A percentile compares a stretch with the other conserved stretches of the same genome.
Conservation (phyloP, 2,329 filamentous ascomycete genomes). For the Fusarium marasasianum region DNA sequence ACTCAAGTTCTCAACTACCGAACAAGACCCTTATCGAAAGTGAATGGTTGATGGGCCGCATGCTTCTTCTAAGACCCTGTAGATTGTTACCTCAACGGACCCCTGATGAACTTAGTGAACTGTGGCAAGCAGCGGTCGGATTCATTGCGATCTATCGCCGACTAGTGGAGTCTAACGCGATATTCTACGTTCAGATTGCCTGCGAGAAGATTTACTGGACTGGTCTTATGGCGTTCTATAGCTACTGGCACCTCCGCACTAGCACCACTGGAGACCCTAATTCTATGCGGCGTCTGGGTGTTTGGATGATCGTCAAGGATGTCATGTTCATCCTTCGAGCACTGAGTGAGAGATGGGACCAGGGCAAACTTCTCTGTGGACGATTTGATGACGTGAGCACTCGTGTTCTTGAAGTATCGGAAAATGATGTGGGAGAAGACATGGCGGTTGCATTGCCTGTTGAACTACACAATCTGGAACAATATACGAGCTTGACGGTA, state of each 20-base stretch:
- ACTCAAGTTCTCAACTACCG: neutral
- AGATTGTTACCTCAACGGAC: neutral
- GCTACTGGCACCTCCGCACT: neutral
- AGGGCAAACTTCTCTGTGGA: neutral
- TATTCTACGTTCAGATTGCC: slow-evolving; percentile 9
- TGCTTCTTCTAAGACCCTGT: neutral
- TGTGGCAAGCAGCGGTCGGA: neutral
- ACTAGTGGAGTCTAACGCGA: neutral
- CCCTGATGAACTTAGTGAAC: neutral
- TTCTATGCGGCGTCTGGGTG: neutral
- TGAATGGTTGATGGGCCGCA: slow-evolving; percentile 16
- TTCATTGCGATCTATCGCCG: neutral
- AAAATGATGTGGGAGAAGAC: rapidly evolving
- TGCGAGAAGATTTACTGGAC: slow-evolving; percentile 14
- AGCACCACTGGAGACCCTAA: rapidly evolving
- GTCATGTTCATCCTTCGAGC: neutral
- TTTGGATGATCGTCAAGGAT: slow-evolving; percentile 7
- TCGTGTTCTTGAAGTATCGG: neutral
- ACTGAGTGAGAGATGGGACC: slow-evolving; percentile 7
- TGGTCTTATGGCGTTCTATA: neutral
- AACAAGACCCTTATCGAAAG: slow-evolving; percentile 1
- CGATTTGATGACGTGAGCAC: neutral
- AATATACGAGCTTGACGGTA: neutral
- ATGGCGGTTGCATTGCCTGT: rapidly evolving
- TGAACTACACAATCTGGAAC: neutral